Evolutionary conservation across 2,329 filamentous ascomycete genomes (phyloP).

Genomic region (Exophiala viscosa): DNA sequence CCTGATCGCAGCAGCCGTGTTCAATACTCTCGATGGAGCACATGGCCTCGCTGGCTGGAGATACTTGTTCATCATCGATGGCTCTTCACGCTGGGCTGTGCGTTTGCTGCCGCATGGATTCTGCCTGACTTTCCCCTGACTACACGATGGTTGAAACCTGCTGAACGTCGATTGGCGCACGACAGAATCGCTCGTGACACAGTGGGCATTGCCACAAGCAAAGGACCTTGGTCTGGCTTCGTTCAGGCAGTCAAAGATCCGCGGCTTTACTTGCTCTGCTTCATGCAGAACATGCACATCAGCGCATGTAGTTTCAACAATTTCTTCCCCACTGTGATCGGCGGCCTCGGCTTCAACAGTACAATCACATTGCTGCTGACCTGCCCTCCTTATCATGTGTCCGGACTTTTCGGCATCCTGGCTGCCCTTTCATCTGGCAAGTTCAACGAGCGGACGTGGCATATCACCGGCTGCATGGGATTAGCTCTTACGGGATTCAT

Average conservation of each 20-base stretch:
- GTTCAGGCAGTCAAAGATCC: constrained; percentile 27
- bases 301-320: constrained; percentile 44
- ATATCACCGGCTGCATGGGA: constrained; percentile 60
- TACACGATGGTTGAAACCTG: constrained; percentile 30
- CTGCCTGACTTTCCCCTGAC: constrained; percentile 43
- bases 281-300: constrained; percentile 47
- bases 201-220: not conserved
- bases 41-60: constrained; percentile 56
- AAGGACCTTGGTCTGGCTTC: constrained; percentile 1
- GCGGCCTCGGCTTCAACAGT: constrained; percentile 45
- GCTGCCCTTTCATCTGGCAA: constrained; percentile 29
- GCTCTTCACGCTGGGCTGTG: constrained; percentile 45
- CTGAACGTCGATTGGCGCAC: constrained; percentile 42
- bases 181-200: constrained; percentile 29
- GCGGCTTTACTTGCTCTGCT: constrained; percentile 41
- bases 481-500: constrained; percentile 49
- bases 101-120: constrained; percentile 38
- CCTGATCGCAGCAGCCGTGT: constrained; percentile 56
- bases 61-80: constrained; percentile 59
- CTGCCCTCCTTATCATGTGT: constrained; percentile 33
- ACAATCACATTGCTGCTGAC: constrained; percentile 52
- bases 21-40: constrained; percentile 57
- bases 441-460: constrained; percentile 61
- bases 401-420: constrained; percentile 24
- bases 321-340: constrained; percentile 46